Evolutionary conservation across 2,329 filamentous ascomycete genomes (phyloP), one percentile per base, ranked within the genome.

Genomic region (Cladosporium austrohemisphaericum): DNA sequence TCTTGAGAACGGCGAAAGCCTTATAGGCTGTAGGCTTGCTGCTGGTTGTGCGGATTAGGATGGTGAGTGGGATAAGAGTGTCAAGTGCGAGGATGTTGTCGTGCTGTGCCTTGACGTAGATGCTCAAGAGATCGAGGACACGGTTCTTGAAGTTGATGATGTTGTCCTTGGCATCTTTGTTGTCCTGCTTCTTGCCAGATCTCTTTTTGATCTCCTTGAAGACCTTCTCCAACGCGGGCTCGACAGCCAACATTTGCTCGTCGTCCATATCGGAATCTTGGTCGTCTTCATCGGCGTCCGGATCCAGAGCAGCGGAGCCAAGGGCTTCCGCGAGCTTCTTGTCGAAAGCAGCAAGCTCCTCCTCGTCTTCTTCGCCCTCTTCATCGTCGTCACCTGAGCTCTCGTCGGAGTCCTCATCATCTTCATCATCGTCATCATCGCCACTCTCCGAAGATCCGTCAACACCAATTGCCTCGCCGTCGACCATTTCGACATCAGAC

Each of bases 81-180:
- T 81, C 75, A 35, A 93, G 79, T 0, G 83, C 80, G 1, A 91
- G 72, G 1, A 78, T 70, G 59, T 83, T 86, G 18, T 77, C 76
- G 49, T 85, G 80, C 68, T 93, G 85, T 58, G 86, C 85, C 66
- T 87, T 90, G 55, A 93, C 76, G 67, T 89, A 97, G 55, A 93
- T 86, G 52, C 86, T 81, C 9, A 97, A 76, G 1, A 97, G 78
- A 63, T 97, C 93, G 4, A 97, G 79, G 5, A 96, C 85, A 33
- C 91, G 86, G 68, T 88, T 88, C 74, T 98, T 98, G 78, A 98
- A 95, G 69, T 92, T 91, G 61, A 95, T 74, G 63, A 97, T 88
- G 16, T 83, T 89, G 58, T 92, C 86, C 64, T 88, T 93, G 48
- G 92, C 91, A 52, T 92, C 86, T 64, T 88, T 88, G 60, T 86